These are phyloP conservation scores for Spatholobus suberectus DNA, from an alignment of 306 rosid genomes.

Conservation along the genomic window DNA sequence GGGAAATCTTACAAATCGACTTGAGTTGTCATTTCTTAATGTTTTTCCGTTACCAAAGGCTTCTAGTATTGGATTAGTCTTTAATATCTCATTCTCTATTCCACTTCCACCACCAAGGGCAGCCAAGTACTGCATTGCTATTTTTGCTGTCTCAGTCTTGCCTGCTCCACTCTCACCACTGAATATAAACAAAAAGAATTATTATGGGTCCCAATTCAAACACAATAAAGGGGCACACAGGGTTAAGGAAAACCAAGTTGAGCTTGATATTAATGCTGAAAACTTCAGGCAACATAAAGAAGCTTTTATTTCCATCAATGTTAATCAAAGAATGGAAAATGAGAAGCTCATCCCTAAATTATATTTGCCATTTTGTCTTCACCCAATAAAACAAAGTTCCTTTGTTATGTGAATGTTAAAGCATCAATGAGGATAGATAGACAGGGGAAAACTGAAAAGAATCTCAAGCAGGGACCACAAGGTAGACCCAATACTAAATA, in stretches of 20 bases:
- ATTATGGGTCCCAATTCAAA: conserved; percentile 24
- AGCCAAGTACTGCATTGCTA: conserved; percentile 98
- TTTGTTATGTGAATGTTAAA: not conserved
- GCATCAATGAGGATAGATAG: not conserved
- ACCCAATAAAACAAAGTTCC: not conserved
- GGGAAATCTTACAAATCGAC: conserved; percentile 91
- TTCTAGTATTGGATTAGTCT: conserved; percentile 97
- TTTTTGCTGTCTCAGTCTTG: conserved; percentile 97
- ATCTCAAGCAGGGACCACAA: not conserved
- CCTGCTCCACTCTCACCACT: conserved; percentile 99
- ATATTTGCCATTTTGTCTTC: not conserved
- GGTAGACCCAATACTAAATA: not conserved
- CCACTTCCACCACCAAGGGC: conserved; percentile 99
- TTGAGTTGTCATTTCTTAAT: conserved; percentile 97
- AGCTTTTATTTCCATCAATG: conserved; percentile 10
- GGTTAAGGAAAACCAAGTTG: conserved; percentile 7
- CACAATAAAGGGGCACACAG: not conserved
- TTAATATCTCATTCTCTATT: conserved; percentile 92
- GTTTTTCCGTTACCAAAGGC: conserved; percentile 99
- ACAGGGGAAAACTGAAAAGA: not conserved
- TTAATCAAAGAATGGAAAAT: not conserved
- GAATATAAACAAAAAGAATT: conserved; percentile 29
- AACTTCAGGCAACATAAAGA: conserved; percentile 4
- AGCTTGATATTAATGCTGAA: conserved; percentile 20
- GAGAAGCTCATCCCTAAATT: conserved; percentile 10